Percentiles rank a stretch among this genome's conserved stretches.
These are phyloP conservation scores for Pleurotus giganteus DNA, from an alignment of 768 basidiomycete genomes.

Conservation along the genomic window DNA sequence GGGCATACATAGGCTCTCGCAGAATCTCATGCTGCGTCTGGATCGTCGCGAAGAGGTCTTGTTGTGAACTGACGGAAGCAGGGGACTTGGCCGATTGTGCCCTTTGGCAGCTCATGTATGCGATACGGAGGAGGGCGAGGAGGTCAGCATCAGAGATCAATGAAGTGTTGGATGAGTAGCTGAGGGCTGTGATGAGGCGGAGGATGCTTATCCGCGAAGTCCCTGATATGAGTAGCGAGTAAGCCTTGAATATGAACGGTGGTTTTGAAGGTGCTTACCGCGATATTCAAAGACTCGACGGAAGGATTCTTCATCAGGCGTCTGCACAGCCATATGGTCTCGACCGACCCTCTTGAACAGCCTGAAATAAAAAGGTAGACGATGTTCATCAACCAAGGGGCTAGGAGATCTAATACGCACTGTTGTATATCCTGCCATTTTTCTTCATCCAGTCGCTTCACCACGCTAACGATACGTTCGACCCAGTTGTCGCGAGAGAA, in stretches of 20 bases:
- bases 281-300: conserved; percentile 18
- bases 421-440: conserved; percentile 16
- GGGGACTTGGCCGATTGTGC: conserved; percentile 8
- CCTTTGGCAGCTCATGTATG: conserved; percentile 18
- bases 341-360: conserved; percentile 14
- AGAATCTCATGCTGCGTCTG: neutral
- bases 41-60: neutral
- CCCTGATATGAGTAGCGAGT: conserved; percentile 12
- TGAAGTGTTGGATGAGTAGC: conserved; percentile 13
- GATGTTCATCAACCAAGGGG: no score
- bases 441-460: conserved; percentile 26
- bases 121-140: conserved; percentile 24
- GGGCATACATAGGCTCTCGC: neutral
- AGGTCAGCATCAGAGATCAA: conserved; percentile 21
- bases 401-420: no score
- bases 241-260: neutral
- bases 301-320: conserved; percentile 12
- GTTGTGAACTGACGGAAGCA: neutral
- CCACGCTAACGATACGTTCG: conserved; percentile 22
- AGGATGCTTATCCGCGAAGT: conserved; percentile 23
- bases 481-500: conserved; percentile 24
- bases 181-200: conserved; percentile 23
- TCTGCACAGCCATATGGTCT: conserved; percentile 16
- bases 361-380: no score
- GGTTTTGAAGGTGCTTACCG: conserved; percentile 3